Percentiles rank a stretch among this genome's conserved stretches.
phyloP scores from a whole-genome alignment of 2,329 filamentous ascomycete genomes.

The Phyllosticta citrichinensis region DNA sequence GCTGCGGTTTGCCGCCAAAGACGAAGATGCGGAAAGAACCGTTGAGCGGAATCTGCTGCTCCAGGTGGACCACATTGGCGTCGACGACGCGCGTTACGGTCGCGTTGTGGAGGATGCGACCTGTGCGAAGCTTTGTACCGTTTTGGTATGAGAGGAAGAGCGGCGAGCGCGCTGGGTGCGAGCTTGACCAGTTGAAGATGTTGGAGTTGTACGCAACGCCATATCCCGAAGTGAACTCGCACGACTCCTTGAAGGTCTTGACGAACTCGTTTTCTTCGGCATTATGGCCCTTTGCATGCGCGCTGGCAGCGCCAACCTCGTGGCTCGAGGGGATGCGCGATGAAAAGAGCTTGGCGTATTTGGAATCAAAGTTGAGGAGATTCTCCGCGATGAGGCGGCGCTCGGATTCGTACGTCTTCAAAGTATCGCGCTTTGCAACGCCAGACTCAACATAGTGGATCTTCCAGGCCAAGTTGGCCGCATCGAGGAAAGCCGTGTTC shows the following conservation, averaged over 20 bases:
- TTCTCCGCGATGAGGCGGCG: conserved; percentile 76
- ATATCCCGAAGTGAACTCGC: conserved; percentile 88
- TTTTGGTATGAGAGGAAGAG: conserved; percentile 53
- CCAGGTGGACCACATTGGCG: conserved; percentile 80
- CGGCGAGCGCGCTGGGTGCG: conserved; percentile 60
- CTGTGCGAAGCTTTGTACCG: conserved; percentile 54
- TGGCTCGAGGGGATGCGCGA: conserved; percentile 61
- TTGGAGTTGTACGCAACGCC: conserved; percentile 80
- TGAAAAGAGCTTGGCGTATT: conserved; percentile 85
- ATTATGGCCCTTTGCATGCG: conserved; percentile 15
- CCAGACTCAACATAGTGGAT: conserved; percentile 82
- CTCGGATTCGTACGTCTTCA: conserved; percentile 80
- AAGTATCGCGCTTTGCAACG: conserved; percentile 62
- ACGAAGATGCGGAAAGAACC: conserved; percentile 80
- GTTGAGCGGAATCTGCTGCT: conserved; percentile 82
- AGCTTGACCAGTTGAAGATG: conserved; percentile 66
- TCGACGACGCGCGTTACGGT: conserved; percentile 81
- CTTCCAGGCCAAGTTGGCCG: conserved; percentile 91
- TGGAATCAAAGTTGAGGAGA: conserved; percentile 76
- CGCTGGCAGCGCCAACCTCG: conserved; percentile 57
- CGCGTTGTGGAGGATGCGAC: conserved; percentile 65
- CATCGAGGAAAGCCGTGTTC: conserved; percentile 52
- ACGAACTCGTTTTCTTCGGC: conserved; percentile 67
- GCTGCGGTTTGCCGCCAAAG: conserved; percentile 60
- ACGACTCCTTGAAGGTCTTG: conserved; percentile 80